Evolutionary conservation across 1,284 basidiomycete genomes (phyloP).

Genomic region (Tremellales sp.): DNA sequence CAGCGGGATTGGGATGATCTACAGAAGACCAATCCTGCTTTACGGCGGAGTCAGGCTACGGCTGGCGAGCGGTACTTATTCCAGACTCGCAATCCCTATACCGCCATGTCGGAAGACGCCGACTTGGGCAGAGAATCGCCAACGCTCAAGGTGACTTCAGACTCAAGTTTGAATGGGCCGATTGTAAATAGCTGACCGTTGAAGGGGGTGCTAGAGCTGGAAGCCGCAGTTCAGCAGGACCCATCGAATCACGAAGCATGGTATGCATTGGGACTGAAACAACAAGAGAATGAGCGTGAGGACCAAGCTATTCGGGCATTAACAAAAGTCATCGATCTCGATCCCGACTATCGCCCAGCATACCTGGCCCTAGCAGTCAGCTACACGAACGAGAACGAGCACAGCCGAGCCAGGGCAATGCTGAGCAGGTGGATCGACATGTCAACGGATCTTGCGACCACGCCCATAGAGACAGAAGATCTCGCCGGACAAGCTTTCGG

Average conservation of each 20-base stretch:
- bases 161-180: slow-evolving; percentile 6
- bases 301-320: slow-evolving; percentile 84
- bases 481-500: slow-evolving; percentile 2
- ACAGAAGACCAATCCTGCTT: slow-evolving; percentile 58
- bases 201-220: slow-evolving; percentile 85
- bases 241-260: slow-evolving; percentile 70
- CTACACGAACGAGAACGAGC: slow-evolving; percentile 85
- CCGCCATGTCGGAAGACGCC: slow-evolving; percentile 52
- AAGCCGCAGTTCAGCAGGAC: slow-evolving; percentile 81
- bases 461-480: background rate
- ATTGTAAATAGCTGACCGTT: slow-evolving; percentile 17
- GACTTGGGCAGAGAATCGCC: slow-evolving; percentile 47
- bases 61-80: slow-evolving; percentile 61
- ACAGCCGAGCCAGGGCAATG: slow-evolving; percentile 67
- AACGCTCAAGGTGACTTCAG: slow-evolving; percentile 28
- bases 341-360: slow-evolving; percentile 69
- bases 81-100: slow-evolving; percentile 75
- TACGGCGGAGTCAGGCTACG: slow-evolving; percentile 60
- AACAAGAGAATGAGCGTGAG: slow-evolving; percentile 98
- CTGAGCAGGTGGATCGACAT: slow-evolving; percentile 71
- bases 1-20: slow-evolving; percentile 81
- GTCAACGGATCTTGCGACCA: slow-evolving; percentile 8
- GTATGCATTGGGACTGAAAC: slow-evolving; percentile 91
- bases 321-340: slow-evolving; percentile 72
- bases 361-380: slow-evolving; percentile 91